Conservation (phyloP, 306 rosid genomes). For the Pyrus bretschneideri region DNA sequence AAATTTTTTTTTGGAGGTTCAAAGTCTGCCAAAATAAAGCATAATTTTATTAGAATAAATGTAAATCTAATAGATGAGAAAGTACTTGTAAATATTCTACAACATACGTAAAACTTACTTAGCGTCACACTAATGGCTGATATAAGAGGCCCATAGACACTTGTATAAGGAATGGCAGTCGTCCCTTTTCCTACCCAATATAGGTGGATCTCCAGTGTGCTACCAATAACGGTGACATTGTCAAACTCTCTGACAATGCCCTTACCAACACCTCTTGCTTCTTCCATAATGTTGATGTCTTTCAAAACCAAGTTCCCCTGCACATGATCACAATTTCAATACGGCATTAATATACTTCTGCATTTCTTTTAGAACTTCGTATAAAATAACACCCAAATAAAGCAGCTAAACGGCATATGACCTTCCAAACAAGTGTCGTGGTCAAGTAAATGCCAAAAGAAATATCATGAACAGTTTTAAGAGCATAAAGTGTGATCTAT, state of each 20-base stretch:
- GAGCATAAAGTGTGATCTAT: background rate
- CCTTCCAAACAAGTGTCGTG: background rate
- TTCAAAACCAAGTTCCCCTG: constrained; percentile 45
- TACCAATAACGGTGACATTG: background rate
- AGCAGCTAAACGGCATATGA: background rate
- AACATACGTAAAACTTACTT: constrained; percentile 71
- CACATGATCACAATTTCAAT: too few relatives aligned
- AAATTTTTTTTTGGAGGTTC: background rate
- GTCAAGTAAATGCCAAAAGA: background rate
- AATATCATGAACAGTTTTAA: background rate
- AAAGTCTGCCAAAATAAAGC: constrained; percentile 29
- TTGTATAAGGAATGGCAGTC: background rate
- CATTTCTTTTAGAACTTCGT: background rate
- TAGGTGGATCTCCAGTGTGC: too few relatives aligned
- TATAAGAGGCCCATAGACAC: constrained; percentile 12
- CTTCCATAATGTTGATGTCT: constrained; percentile 49
- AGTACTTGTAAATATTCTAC: constrained; percentile 51
- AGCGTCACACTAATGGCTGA: constrained; percentile 62
- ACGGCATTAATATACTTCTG: too few relatives aligned
- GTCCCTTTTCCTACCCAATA: constrained; percentile 83
- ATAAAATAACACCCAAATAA: background rate
- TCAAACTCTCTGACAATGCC: background rate
- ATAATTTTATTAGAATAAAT: background rate
- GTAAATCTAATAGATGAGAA: background rate
- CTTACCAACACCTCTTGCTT: constrained; percentile 60